These are phyloP conservation scores for Candida methanosorbosa DNA, from an alignment of 805 yeast genomes.

Conservation along the genomic window DNA sequence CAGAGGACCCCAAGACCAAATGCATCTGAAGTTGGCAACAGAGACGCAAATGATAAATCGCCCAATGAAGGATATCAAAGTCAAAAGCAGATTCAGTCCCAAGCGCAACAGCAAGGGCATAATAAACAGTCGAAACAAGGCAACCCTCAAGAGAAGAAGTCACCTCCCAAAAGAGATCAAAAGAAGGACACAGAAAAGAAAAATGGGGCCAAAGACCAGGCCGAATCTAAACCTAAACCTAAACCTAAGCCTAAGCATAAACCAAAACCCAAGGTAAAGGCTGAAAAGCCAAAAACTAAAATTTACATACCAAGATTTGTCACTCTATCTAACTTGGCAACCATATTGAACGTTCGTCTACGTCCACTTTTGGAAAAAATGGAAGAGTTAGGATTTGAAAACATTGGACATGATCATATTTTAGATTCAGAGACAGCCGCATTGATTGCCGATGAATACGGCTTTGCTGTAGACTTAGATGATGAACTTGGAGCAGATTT, in stretches of 20 bases:
- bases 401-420: constrained; percentile 64
- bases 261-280: not conserved
- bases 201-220: not conserved
- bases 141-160: too few species aligned
- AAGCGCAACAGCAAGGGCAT: too few species aligned
- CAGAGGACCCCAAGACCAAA: too few species aligned
- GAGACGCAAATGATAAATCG: too few species aligned
- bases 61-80: too few species aligned
- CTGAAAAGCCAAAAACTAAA: constrained; percentile 7
- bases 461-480: constrained; percentile 51
- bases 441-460: constrained; percentile 82
- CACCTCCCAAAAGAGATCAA: too few species aligned
- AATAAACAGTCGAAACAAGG: too few species aligned
- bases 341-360: constrained; percentile 57
- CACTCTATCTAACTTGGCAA: constrained; percentile 72
- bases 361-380: constrained; percentile 50
- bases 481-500: constrained; percentile 53
- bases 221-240: not conserved
- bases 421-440: constrained; percentile 81
- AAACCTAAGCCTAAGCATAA: not conserved
- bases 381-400: constrained; percentile 64
- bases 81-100: too few species aligned
- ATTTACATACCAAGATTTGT: constrained; percentile 63
- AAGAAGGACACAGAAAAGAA: too few species aligned
- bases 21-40: too few species aligned